Evolutionary conservation across 495 filamentous ascomycete genomes (phyloP).

Genomic region (Extremus antarcticus): DNA sequence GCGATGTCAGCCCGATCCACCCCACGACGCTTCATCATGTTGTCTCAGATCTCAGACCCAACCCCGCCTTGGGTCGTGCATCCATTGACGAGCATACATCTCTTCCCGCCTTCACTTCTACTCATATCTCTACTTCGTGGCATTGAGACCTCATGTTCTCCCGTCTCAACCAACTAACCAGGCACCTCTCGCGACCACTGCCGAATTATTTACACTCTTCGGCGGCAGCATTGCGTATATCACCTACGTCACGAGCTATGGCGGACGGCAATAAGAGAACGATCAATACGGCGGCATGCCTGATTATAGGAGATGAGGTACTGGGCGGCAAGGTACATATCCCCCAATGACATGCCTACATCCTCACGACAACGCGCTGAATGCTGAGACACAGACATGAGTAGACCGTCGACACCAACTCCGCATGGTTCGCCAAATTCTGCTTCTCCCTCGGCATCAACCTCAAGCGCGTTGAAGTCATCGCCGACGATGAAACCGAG

Average conservation of each 20-base stretch:
- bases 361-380: background rate
- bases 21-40: background rate
- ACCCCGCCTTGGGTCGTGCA: no score
- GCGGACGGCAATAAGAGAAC: slow-evolving; percentile 42
- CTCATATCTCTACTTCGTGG: background rate
- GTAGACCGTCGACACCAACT: slow-evolving; percentile 84
- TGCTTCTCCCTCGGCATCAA: slow-evolving; percentile 87
- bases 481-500: slow-evolving; percentile 79
- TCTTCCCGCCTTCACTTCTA: background rate
- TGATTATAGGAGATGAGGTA: slow-evolving; percentile 96
- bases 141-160: slow-evolving; percentile 49
- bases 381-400: slow-evolving; percentile 4
- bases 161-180: slow-evolving; percentile 59
- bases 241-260: slow-evolving; percentile 45
- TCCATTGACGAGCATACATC: no score
- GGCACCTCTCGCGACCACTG: slow-evolving; percentile 57
- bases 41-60: background rate
- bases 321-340: slow-evolving; percentile 78
- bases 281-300: slow-evolving; percentile 82
- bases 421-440: slow-evolving; percentile 79
- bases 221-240: slow-evolving; percentile 23
- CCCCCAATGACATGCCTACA: background rate
- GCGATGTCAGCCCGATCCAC: background rate
- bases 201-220: slow-evolving; percentile 44
- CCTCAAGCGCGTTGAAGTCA: slow-evolving; percentile 81